phyloP scores from a whole-genome alignment of 768 basidiomycete genomes.

The Phanerodontia chrysosporium region DNA sequence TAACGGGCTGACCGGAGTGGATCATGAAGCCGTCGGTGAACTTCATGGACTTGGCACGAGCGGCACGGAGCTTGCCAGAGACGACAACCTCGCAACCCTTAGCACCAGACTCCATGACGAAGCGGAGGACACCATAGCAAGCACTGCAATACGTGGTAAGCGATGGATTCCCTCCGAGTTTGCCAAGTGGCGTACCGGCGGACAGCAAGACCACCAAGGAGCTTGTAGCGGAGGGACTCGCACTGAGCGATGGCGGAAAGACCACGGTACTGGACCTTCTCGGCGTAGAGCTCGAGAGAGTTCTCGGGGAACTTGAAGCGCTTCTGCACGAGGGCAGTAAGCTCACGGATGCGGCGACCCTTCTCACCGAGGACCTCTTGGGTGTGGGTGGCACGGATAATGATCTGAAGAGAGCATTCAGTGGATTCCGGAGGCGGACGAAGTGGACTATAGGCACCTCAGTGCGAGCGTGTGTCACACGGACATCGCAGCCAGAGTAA shows the following conservation, averaged over 20 bases:
- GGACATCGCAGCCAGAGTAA: constrained; percentile 99
- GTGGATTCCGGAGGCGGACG: not conserved
- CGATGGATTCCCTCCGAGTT: not conserved
- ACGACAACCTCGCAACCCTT: constrained; percentile 99
- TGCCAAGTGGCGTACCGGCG: constrained; percentile 66
- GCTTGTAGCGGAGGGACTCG: constrained; percentile 97
- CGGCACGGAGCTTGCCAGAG: constrained; percentile 98
- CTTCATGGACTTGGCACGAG: constrained; percentile 99
- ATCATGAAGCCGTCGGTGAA: constrained; percentile 99
- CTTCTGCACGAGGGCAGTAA: constrained; percentile 97
- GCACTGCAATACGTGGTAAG: constrained; percentile 48
- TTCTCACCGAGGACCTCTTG: constrained; percentile 99
- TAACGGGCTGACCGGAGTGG: constrained; percentile 95
- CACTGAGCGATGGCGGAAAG: constrained; percentile 98
- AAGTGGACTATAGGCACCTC: constrained; percentile 49
- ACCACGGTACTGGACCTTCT: constrained; percentile 98
- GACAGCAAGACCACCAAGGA: constrained; percentile 98
- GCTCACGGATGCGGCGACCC: constrained; percentile 97
- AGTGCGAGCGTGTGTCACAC: constrained; percentile 97
- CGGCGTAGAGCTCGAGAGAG: constrained; percentile 97
- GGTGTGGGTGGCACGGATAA: constrained; percentile 99
- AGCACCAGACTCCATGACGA: constrained; percentile 99
- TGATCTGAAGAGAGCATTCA: constrained; percentile 57
- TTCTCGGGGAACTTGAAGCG: constrained; percentile 99
- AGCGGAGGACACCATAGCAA: constrained; percentile 99